Evolutionary conservation across 371 early-diverging fungal genomes (phyloP).

Genomic region (Mucor velutinosus): DNA sequence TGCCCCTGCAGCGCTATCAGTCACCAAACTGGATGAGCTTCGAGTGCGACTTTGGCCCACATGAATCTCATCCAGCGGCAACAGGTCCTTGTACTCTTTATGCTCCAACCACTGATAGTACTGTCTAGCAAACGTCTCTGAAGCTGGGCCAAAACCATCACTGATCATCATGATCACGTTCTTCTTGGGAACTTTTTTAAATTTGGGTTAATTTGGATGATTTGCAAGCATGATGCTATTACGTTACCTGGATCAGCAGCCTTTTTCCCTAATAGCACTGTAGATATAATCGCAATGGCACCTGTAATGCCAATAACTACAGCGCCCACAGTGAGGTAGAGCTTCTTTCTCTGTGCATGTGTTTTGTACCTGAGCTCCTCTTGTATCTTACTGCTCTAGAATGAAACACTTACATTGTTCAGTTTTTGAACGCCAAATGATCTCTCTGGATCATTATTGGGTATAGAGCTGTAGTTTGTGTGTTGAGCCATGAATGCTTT

Average conservation of each 20-base stretch:
- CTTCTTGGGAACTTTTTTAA: slow-evolving; percentile 27
- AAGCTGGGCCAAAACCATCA: slow-evolving; percentile 94
- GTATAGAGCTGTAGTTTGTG: slow-evolving; percentile 19
- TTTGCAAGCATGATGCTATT: not conserved
- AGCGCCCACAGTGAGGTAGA: slow-evolving; percentile 20
- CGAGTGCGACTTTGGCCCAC: slow-evolving; percentile 88
- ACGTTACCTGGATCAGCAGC: slow-evolving; percentile 13
- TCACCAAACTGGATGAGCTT: slow-evolving; percentile 78
- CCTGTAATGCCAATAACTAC: slow-evolving; percentile 15
- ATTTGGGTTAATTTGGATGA: not conserved
- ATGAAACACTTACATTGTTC: slow-evolving; percentile 5
- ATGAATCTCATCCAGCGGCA: slow-evolving; percentile 82
- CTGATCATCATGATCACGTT: slow-evolving; percentile 94
- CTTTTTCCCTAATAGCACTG: slow-evolving; percentile 13
- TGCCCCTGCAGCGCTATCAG: slow-evolving; percentile 97
- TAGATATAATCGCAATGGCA: slow-evolving; percentile 12
- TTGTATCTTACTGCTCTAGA: not conserved
- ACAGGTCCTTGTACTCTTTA: slow-evolving; percentile 28
- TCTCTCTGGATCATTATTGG: slow-evolving; percentile 17
- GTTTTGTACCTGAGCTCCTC: not conserved
- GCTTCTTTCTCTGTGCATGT: slow-evolving; percentile 12
- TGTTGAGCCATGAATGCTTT: slow-evolving; percentile 2
- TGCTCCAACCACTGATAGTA: slow-evolving; percentile 64
- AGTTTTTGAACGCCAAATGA: not conserved
- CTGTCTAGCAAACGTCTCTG: slow-evolving; percentile 86